phyloP scores from a whole-genome alignment of 192 early-diverging fungal species.

The Umbelopsis isabellina region DNA sequence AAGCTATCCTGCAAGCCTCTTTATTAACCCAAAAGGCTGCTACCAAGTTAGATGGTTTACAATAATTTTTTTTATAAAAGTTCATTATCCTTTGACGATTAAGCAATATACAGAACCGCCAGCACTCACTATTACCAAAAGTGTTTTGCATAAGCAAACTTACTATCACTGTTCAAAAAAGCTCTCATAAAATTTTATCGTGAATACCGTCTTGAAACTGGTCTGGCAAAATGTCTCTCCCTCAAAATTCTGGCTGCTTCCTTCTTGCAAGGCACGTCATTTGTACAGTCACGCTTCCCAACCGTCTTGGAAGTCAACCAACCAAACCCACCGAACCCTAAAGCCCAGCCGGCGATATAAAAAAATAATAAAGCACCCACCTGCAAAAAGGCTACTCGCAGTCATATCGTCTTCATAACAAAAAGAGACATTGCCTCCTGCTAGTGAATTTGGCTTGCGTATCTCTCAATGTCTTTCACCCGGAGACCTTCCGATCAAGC shows the following conservation, averaged over 20 bases:
- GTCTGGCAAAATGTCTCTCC: no score
- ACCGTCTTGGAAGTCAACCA: constrained; percentile 22
- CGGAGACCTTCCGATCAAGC: constrained; percentile 17
- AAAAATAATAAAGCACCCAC: constrained; percentile 21
- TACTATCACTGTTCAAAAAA: no score
- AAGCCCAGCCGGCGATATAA: constrained; percentile 24
- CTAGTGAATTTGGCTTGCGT: constrained; percentile 6
- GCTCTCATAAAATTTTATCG: no score
- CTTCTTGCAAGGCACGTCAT: constrained; percentile 17
- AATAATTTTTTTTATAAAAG: no score
- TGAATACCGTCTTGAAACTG: no score
- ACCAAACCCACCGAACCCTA: constrained; percentile 24
- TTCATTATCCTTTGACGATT: no score
- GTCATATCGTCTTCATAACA: constrained; percentile 17
- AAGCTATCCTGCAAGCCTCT: no score
- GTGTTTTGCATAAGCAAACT: no score
- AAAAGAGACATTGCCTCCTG: constrained; percentile 9
- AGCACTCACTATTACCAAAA: no score
- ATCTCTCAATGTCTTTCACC: constrained; percentile 16
- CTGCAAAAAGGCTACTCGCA: constrained; percentile 10
- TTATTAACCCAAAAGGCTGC: no score
- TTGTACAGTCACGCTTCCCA: constrained; percentile 24
- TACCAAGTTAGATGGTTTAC: no score
- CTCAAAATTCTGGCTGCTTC: background rate
- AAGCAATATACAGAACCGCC: no score